These are phyloP conservation scores for Nidularia sp. DNA, from an alignment of 768 basidiomycete genomes.

Conservation along the genomic window DNA sequence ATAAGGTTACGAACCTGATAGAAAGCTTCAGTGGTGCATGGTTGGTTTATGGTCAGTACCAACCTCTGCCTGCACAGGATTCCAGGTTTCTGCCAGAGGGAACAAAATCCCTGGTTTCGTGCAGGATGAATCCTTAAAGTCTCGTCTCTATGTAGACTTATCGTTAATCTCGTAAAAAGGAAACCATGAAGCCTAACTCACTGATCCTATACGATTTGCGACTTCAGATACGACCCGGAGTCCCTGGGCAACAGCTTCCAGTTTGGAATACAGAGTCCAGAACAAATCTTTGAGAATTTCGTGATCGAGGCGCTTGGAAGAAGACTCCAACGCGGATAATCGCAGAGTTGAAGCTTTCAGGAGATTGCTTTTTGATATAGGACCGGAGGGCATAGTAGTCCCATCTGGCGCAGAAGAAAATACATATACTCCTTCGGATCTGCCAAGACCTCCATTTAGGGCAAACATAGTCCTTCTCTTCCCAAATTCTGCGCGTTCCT, in stretches of 20 bases:
- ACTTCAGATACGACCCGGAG: conserved; percentile 89
- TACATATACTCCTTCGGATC: conserved; percentile 52
- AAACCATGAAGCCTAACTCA: conserved; percentile 37
- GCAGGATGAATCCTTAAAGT: conserved; percentile 85
- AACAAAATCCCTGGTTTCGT: conserved; percentile 75
- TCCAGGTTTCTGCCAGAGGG: conserved; percentile 84
- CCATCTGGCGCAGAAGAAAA: conserved; percentile 16
- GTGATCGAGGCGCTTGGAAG: conserved; percentile 70
- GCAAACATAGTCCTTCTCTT: conserved; percentile 40
- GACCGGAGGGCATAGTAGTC: not conserved
- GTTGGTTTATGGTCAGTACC: not conserved
- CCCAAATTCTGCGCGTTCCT: conserved; percentile 83
- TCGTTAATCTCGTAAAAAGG: not conserved
- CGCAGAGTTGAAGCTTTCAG: conserved; percentile 55
- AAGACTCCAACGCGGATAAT: conserved; percentile 69
- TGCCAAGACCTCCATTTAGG: conserved; percentile 27
- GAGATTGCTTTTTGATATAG: conserved; percentile 6
- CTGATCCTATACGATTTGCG: conserved; percentile 84
- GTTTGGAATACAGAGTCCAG: conserved; percentile 95
- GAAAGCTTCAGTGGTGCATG: conserved; percentile 3
- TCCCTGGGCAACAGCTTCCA: conserved; percentile 91
- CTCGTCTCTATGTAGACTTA: conserved; percentile 59
- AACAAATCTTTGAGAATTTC: conserved; percentile 89
- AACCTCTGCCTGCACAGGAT: conserved; percentile 86
- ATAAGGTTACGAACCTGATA: conserved; percentile 77